Evolutionary conservation across 176 grass and related monocot genomes (phyloP).

Genomic region (Metroxylon sagu): DNA sequence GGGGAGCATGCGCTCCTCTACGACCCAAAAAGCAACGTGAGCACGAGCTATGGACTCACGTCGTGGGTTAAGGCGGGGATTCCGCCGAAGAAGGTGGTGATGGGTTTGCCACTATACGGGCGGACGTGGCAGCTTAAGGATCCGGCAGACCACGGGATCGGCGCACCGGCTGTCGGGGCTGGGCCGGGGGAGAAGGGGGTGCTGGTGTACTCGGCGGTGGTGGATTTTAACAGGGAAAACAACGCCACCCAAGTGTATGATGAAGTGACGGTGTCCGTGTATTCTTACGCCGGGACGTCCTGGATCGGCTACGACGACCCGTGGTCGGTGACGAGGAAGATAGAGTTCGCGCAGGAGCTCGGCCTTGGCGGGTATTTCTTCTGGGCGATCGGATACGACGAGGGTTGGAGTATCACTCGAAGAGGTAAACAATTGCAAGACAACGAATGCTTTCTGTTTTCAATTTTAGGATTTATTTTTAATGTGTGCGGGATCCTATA

Average conservation of each 20-base stretch:
- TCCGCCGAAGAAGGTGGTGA: constrained; percentile 5
- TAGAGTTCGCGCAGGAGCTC: neutral
- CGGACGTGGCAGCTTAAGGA: constrained; percentile 6
- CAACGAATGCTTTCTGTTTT: no score
- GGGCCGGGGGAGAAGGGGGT: neutral
- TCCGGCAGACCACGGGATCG: neutral
- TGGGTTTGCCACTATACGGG: constrained; percentile 15
- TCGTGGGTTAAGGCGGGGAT: constrained; percentile 10
- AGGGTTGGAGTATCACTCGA: neutral
- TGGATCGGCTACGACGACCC: constrained; percentile 16
- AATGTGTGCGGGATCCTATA: no score
- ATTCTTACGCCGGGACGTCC: neutral
- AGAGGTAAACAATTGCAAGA: neutral
- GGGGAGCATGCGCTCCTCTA: constrained; percentile 7
- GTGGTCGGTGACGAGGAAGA: constrained; percentile 7
- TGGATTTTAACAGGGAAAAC: neutral
- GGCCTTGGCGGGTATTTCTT: constrained; percentile 15
- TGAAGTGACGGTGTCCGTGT: neutral
- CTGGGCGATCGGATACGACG: constrained; percentile 11
- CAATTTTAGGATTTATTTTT: no score
- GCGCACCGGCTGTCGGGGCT: neutral
- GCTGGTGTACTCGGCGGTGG: neutral
- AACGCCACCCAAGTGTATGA: constrained; percentile 5
- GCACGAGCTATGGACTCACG: constrained; percentile 10
- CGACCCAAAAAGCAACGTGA: constrained; percentile 1